Percentiles rank a stretch among this genome's conserved stretches.
Evolutionary conservation across 1,284 basidiomycete genomes (phyloP).

Genomic region (Exobasidium rhododendri): DNA sequence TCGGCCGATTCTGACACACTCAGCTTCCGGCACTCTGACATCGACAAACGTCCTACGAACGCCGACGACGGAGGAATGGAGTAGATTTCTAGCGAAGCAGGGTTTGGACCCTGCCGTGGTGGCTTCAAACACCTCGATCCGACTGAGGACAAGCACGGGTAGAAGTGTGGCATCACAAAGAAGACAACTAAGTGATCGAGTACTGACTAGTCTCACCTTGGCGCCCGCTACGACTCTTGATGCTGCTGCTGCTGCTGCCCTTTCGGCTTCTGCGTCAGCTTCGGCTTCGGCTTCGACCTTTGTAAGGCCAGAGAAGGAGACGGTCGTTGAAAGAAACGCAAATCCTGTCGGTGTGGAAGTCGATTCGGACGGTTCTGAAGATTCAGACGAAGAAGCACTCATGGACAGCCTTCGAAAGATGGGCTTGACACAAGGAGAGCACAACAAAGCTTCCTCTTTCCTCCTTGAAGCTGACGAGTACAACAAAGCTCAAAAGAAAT

Average conservation of each 20-base stretch:
- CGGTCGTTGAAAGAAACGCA: background rate
- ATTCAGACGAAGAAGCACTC: slow-evolving; percentile 6
- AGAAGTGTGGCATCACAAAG: slow-evolving; percentile 15
- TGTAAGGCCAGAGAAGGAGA: slow-evolving; percentile 4
- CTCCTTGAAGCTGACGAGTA: background rate
- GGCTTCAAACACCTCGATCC: background rate
- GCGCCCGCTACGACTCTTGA: background rate
- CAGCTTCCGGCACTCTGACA: background rate
- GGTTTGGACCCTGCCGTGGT: slow-evolving; percentile 28
- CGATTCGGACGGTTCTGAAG: slow-evolving; percentile 31
- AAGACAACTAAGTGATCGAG: slow-evolving; percentile 17
- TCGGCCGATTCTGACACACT: background rate
- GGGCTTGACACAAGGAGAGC: background rate
- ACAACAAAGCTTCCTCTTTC: background rate
- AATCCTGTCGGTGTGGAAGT: slow-evolving; percentile 20
- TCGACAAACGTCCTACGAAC: slow-evolving; percentile 29
- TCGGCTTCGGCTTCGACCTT: background rate
- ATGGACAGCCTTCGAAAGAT: background rate
- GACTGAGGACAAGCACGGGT: slow-evolving; percentile 15
- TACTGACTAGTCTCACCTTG: slow-evolving; percentile 22
- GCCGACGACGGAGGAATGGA: slow-evolving; percentile 50
- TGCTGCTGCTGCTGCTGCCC: background rate
- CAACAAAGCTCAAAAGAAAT: background rate
- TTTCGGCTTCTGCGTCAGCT: too few relatives aligned
- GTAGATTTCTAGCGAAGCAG: slow-evolving; percentile 40